Percentiles rank a stretch among this genome's conserved stretches.
These are phyloP conservation scores for Colletotrichum cuscutae DNA, from an alignment of 2,329 filamentous ascomycete species.

Conservation along the genomic window DNA sequence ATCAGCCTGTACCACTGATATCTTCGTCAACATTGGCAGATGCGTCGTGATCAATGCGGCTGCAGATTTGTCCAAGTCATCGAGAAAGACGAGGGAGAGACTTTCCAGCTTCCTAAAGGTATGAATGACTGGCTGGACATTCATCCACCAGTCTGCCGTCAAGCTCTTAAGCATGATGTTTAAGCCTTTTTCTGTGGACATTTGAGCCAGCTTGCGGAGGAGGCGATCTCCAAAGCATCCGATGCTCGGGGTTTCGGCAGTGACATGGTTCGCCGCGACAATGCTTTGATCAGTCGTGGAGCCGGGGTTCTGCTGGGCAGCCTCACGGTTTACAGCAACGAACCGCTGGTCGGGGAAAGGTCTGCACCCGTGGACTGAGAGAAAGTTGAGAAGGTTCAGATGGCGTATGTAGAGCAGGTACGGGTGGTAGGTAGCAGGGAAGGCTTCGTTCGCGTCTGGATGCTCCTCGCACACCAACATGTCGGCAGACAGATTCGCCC, in stretches of 20 bases:
- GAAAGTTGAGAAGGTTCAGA: not conserved
- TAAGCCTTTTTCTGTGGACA: not conserved
- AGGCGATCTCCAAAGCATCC: not conserved
- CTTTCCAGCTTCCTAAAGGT: not conserved
- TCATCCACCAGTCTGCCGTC: not conserved
- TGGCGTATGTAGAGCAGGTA: not conserved
- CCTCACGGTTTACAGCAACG: not conserved
- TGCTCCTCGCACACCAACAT: too few relatives aligned
- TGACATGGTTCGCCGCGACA: not conserved
- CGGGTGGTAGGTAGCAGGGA: not conserved
- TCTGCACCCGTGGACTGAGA: not conserved
- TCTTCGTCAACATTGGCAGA: not conserved
- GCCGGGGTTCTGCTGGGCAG: not conserved
- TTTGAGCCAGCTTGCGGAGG: not conserved
- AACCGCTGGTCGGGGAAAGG: not conserved
- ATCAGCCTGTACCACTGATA: not conserved
- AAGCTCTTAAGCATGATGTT: not conserved
- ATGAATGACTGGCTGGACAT: not conserved
- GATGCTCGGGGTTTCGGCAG: not conserved
- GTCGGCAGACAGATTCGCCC: not conserved
- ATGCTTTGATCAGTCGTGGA: not conserved
- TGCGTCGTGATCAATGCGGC: not conserved
- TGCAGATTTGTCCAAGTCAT: not conserved
- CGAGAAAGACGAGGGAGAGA: not conserved
- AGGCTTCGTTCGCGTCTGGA: not conserved